A percentile compares a stretch with the other conserved stretches of the same genome.
phyloP scores from a whole-genome alignment of 2,329 filamentous ascomycete species.

The Davidsoniella neocaledoniae region DNA sequence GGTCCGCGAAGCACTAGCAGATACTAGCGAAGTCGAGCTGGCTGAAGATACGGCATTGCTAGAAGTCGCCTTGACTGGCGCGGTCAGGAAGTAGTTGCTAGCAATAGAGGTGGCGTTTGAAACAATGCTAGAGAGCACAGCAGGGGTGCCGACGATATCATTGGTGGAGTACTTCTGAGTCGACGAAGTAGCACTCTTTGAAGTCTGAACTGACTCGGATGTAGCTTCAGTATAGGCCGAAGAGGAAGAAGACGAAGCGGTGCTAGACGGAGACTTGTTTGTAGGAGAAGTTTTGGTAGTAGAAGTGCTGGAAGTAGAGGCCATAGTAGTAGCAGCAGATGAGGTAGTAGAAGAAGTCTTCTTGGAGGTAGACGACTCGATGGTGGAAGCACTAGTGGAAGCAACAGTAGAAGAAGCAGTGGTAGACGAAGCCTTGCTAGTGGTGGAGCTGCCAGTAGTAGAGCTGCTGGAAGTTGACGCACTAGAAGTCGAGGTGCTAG shows the following conservation, averaged over 20 bases:
- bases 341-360: background rate
- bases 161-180: background rate
- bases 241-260: background rate
- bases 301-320: too few relatives aligned
- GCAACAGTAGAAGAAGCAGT: background rate
- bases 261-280: too few relatives aligned
- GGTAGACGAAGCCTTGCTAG: slow-evolving; percentile 1
- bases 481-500: slow-evolving; percentile 11
- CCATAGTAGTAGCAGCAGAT: too few relatives aligned
- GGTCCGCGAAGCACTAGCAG: too few relatives aligned
- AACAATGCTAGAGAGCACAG: background rate
- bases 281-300: too few relatives aligned
- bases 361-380: background rate
- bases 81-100: background rate
- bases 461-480: slow-evolving; percentile 4
- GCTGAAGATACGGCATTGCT: background rate
- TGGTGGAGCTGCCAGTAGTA: slow-evolving; percentile 5
- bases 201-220: background rate
- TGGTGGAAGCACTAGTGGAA: slow-evolving; percentile 7
- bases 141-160: background rate
- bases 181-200: background rate
- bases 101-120: background rate
- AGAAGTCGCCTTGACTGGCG: background rate
- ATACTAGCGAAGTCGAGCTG: background rate
- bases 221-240: background rate